Base-by-base conservation (phyloP, 768 basidiomycete genomes). In the Suillus subalutaceus region DNA sequence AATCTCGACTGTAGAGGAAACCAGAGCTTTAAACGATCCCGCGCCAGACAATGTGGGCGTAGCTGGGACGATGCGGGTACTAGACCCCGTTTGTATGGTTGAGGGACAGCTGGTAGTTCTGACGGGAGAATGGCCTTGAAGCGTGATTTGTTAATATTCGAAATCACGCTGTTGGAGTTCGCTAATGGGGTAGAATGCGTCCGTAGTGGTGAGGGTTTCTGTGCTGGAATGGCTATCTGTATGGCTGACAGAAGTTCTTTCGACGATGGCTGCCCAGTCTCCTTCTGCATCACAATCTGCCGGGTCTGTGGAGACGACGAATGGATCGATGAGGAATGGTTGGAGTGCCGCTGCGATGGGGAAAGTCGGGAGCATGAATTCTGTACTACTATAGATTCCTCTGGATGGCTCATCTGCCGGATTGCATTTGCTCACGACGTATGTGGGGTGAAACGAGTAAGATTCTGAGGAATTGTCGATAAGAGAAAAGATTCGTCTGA, bases 321-420 rank as follows among this genome's bases (percentile, higher is more conserved):
- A 32, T 4, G 64, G 56, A 12, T 68, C 55, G 12, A 63, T 20
- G 30, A 65, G 18, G 60, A 67, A 58, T 6, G 20, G 23, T 16
- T 13, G 41, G 63, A 81, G 65, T 18, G 62, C 32, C 5, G 23
- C 9, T 6, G 80, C 80, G 55, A 82, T 73, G 6, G 61, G 50
- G 55, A 79, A 64, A 0, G 67, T 56, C 3, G 79, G 79, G 20
- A 83, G 77, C 46, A 79, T 75, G 55, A 67, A 53, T 41, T 63
- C 32, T 2, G n/a, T 3, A 4, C 66, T 48, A 0, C 67, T 65
- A 63, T 75, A 80, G 13, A 69, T 67, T 0, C 82, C 79, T 38
- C 78, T 35, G 0, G 80, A 84, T 4, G 81, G 82, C 2, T 18
- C 60, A 62, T 82, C 79, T 3, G 80, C 79, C 35, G 80, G 82